A percentile compares a stretch with the other conserved stretches of the same genome.
Conservation (phyloP, 305 asterid genomes). For the Fraxinus albicans region DNA sequence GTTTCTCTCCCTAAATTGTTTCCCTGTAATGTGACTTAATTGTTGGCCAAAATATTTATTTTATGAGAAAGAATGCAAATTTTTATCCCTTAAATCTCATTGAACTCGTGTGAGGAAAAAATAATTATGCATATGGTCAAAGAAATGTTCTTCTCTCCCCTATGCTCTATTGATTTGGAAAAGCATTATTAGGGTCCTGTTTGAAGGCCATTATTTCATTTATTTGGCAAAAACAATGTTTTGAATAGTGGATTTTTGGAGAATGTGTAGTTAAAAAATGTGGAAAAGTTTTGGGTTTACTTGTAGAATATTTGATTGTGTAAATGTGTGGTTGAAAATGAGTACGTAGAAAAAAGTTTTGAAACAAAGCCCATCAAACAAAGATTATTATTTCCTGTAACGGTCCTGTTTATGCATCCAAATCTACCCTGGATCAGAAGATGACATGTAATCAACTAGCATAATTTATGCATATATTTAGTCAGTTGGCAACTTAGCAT, state of each 20-base stretch:
- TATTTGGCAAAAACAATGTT: no score
- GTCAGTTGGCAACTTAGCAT: neutral
- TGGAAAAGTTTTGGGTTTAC: no score
- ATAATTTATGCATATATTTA: neutral
- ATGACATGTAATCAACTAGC: neutral
- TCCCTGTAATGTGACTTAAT: neutral
- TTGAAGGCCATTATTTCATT: no score
- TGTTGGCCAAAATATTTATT: neutral
- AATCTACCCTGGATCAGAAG: neutral
- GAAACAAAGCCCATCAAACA: no score
- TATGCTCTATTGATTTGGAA: neutral
- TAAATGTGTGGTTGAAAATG: no score
- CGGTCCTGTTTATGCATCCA: neutral
- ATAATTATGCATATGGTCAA: neutral
- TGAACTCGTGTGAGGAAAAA: neutral
- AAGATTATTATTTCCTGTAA: neutral
- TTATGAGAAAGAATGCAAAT: neutral
- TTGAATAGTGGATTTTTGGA: no score
- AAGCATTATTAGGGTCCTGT: neutral
- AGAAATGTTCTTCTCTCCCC: neutral
- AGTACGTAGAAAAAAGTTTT: no score
- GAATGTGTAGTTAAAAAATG: no score
- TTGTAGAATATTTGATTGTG: no score
- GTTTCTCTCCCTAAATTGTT: neutral
- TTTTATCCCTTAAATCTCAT: neutral